These are phyloP conservation scores for Blastobotrys terrestris DNA, from an alignment of 805 yeast species.

Conservation along the genomic window DNA sequence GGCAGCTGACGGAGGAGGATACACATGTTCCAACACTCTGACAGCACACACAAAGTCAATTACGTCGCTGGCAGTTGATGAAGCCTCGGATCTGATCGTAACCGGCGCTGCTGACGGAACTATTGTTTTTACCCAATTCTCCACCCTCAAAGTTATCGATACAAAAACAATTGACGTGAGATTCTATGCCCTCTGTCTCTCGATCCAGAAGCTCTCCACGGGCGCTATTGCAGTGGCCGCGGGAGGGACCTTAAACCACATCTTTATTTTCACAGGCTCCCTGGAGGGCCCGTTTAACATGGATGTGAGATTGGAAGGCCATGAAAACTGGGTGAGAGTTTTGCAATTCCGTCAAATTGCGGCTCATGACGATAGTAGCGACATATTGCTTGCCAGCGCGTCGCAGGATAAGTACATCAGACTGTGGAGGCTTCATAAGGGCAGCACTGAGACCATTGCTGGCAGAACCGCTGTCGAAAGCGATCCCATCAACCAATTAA, in stretches of 20 bases:
- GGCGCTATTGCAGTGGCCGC: constrained; percentile 23
- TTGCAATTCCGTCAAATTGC: constrained; percentile 44
- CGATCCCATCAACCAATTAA: constrained; percentile 37
- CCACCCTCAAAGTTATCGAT: neutral
- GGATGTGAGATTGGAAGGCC: constrained; percentile 68
- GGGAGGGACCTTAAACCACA: constrained; percentile 33
- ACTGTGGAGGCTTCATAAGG: constrained; percentile 62
- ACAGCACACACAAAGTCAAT: constrained; percentile 46
- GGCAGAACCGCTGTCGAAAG: constrained; percentile 47
- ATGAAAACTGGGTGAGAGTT: constrained; percentile 92
- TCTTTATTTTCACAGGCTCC: constrained; percentile 46
- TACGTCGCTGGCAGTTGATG: constrained; percentile 43
- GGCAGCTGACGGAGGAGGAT: constrained; percentile 6
- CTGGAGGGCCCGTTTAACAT: constrained; percentile 26
- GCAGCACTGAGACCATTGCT: constrained; percentile 11
- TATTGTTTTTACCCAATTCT: constrained; percentile 45
- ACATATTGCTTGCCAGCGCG: constrained; percentile 73
- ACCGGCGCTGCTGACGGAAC: constrained; percentile 64
- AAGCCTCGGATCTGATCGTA: constrained; percentile 37
- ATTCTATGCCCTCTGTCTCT: constrained; percentile 27
- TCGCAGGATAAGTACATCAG: constrained; percentile 91
- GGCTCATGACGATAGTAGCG: constrained; percentile 36
- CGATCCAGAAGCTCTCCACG: constrained; percentile 14
- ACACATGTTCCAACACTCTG: constrained; percentile 28
- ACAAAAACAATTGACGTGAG: constrained; percentile 6